These are phyloP conservation scores for Kuraishia floccosa DNA, from an alignment of 805 yeast species.

Conservation along the genomic window DNA sequence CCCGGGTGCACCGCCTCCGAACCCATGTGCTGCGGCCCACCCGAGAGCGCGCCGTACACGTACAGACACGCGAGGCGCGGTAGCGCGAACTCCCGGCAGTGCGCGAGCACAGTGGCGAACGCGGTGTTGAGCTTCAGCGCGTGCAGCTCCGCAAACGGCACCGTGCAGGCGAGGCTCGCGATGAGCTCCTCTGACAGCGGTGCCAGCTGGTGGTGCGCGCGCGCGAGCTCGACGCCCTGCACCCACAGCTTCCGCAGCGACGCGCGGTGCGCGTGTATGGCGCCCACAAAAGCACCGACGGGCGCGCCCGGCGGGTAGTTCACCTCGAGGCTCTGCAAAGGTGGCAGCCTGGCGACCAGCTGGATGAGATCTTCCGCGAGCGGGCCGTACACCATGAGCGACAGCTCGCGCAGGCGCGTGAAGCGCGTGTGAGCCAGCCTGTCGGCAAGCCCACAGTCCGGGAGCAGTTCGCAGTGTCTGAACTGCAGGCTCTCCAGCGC, in stretches of 20 bases:
- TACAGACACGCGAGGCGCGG: conserved; percentile 15
- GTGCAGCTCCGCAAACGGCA: conserved; percentile 1
- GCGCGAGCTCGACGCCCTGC: conserved; percentile 2
- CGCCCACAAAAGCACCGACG: no score
- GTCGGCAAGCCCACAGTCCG: no score
- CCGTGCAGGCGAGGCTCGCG: conserved; percentile 1
- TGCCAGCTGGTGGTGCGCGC: conserved; percentile 2
- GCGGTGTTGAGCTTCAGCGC: conserved; percentile 2
- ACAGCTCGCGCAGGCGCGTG: no score
- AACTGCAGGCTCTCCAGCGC: no score
- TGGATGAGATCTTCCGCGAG: no score
- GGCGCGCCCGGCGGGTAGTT: no score
- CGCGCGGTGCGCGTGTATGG: conserved; percentile 1
- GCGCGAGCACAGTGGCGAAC: not conserved
- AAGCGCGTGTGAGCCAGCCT: no score
- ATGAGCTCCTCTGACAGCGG: not conserved
- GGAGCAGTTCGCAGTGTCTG: no score
- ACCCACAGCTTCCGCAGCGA: conserved; percentile 1
- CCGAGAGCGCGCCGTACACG: conserved; percentile 23
- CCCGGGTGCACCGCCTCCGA: conserved; percentile 25
- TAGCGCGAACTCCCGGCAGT: conserved; percentile 3
- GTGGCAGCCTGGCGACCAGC: no score
- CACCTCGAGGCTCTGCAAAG: no score
- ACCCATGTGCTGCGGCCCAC: conserved; percentile 26
- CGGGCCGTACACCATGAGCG: no score